A percentile compares a stretch with the other conserved stretches of the same genome.
phyloP scores from a whole-genome alignment of 2,329 filamentous ascomycete genomes.

The Fusarium brevicatenulatum region DNA sequence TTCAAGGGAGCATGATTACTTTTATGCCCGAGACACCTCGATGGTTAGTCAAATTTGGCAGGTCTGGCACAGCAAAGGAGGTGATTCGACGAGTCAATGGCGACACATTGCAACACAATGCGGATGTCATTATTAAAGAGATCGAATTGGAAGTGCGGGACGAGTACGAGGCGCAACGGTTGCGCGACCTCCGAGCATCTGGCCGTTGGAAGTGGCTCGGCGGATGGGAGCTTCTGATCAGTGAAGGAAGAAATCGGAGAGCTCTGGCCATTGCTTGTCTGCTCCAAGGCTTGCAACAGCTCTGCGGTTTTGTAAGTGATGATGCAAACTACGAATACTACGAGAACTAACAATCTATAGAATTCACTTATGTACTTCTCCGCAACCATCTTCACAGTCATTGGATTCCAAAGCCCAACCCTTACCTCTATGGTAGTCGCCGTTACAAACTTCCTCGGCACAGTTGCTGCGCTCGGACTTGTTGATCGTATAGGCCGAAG shows the following conservation, averaged over 20 bases:
- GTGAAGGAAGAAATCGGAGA: conserved; percentile 72
- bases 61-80: conserved; percentile 67
- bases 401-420: conserved; percentile 82
- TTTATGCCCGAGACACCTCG: conserved; percentile 89
- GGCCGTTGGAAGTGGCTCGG: conserved; percentile 53
- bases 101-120: conserved; percentile 56
- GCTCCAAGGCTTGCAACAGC: conserved; percentile 86
- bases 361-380: conserved; percentile 96
- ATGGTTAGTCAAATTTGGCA: conserved; percentile 80
- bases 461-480: conserved; percentile 75
- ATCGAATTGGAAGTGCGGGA: conserved; percentile 81
- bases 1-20: conserved; percentile 75
- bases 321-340: not conserved
- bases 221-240: conserved; percentile 64
- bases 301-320: conserved; percentile 79
- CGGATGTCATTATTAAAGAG: conserved; percentile 69
- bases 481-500: conserved; percentile 85
- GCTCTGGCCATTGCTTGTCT: conserved; percentile 87
- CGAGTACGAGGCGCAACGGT: conserved; percentile 65
- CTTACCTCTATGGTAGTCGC: conserved; percentile 84
- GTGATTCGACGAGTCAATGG: conserved; percentile 76
- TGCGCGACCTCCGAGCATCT: conserved; percentile 45
- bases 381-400: conserved; percentile 80
- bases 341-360: conserved; percentile 48
- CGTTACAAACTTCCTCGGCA: conserved; percentile 84